Base-by-base conservation (phyloP, 2,329 filamentous ascomycete genomes). In the Atkinsonella hypoxylon region DNA sequence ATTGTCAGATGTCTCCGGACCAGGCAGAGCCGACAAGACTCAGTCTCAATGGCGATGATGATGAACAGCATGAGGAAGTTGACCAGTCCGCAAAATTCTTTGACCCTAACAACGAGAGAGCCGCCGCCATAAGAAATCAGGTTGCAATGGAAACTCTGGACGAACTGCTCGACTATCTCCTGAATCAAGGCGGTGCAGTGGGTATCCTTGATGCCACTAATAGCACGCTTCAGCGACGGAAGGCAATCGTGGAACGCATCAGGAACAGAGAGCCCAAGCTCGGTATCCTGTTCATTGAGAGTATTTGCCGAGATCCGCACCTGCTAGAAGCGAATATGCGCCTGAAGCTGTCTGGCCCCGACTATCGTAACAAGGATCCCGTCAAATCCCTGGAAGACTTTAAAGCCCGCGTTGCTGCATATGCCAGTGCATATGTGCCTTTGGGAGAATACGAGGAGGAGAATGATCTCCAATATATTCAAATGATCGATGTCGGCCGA, bases 201-300 rank as follows among this genome's bases (percentile, higher is more conserved):
- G 93, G 93, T 38, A 97, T 98, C 55, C 79, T 98, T 12, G 93
- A 98, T 68, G 93, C 93, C 8, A 98, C 93, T 8, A 98, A 98
- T 71, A 96, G 90, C 70, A 98, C 93, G 0, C 77, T 95, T 47
- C 79, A 88, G 55, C 84, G 93, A 38, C 81, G 93, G 47, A 83
- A 91, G 67, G 77, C 86, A 26, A 79, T 98, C 50, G 89, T 95
- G 60, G 79, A 91, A 54, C 85, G 82, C 57, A 88, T 97, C 61
- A 86, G 87, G 59, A 72, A 82, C 48, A 80, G 87, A 48, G 91
- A 94, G 58, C 89, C 91, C 2, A 86, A 87, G 53, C 75, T 98
- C 20, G 91, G 91, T 32, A 89, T 98, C 17, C 74, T 98, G 11
- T 98, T 97, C 65, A 85, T 98, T 30, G 93, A 98, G 71, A 95